phyloP scores from a whole-genome alignment of 2,329 filamentous ascomycete species.

The Arthrobotrys entomopaga region DNA sequence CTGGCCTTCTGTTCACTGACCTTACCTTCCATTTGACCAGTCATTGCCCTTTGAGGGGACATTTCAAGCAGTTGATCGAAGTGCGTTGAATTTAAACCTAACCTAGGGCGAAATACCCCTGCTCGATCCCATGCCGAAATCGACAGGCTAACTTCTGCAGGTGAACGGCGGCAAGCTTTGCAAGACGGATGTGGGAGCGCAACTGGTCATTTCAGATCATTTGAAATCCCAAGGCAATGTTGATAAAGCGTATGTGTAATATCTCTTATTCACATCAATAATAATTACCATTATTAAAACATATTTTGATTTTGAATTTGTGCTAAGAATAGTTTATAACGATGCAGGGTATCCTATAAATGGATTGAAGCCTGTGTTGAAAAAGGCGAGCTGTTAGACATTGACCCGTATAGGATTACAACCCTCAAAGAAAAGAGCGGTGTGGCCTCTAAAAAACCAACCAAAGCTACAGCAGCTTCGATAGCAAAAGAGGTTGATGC shows the following conservation, averaged over 20 bases:
- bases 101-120: constrained; percentile 10
- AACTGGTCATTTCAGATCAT: constrained; percentile 65
- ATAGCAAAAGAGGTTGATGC: constrained; percentile 14
- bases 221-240: constrained; percentile 64
- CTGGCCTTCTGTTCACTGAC: constrained; percentile 15
- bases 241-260: constrained; percentile 64
- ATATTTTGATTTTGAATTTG: no score
- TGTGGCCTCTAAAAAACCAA: constrained; percentile 14
- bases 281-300: no score
- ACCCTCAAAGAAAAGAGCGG: constrained; percentile 63
- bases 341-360: constrained; percentile 67
- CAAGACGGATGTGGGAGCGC: constrained; percentile 34
- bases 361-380: constrained; percentile 69
- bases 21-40: constrained; percentile 35
- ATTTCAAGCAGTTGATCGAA: constrained; percentile 24
- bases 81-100: constrained; percentile 30
- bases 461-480: constrained; percentile 15
- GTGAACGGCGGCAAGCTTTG: constrained; percentile 49
- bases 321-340: not conserved
- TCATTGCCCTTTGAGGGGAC: constrained; percentile 23
- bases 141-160: constrained; percentile 1
- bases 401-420: constrained; percentile 63
- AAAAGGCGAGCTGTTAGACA: constrained; percentile 65
- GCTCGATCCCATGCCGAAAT: not conserved
- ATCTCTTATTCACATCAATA: not conserved